phyloP scores from a whole-genome alignment of 1,139 yeast genomes.

The Trichomonascaceae sp. region DNA sequence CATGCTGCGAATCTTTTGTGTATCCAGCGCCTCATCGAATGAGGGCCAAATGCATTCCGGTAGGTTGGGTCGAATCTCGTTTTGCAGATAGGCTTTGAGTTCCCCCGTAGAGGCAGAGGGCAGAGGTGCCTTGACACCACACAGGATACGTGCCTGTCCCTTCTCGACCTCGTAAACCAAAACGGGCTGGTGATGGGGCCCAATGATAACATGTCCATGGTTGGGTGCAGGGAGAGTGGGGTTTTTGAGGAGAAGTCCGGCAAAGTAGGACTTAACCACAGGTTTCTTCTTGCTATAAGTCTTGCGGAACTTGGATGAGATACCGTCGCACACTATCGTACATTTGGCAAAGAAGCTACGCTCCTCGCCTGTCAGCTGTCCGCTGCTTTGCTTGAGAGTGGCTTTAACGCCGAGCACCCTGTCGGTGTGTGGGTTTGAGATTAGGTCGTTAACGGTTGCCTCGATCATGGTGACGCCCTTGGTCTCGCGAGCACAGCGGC shows the following conservation, averaged over 20 bases:
- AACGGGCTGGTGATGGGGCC: slow-evolving; percentile 65
- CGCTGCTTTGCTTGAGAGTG: slow-evolving; percentile 14
- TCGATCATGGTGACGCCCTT: slow-evolving; percentile 55
- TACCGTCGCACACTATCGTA: slow-evolving; percentile 84
- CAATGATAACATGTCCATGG: slow-evolving; percentile 85
- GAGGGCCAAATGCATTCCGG: slow-evolving; percentile 57
- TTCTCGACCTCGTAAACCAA: slow-evolving; percentile 78
- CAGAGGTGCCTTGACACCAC: slow-evolving; percentile 73
- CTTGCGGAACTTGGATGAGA: slow-evolving; percentile 83
- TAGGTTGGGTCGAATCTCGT: slow-evolving; percentile 50
- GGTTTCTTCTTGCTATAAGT: slow-evolving; percentile 52
- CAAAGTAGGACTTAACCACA: slow-evolving; percentile 65
- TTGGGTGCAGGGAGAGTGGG: slow-evolving; percentile 58
- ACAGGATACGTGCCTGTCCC: slow-evolving; percentile 71
- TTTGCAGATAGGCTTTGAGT: slow-evolving; percentile 44
- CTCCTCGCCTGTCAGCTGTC: slow-evolving; percentile 3
- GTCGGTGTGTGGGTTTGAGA: slow-evolving; percentile 37
- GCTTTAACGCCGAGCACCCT: slow-evolving; percentile 55
- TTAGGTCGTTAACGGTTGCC: slow-evolving; percentile 61
- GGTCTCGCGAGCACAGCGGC: slow-evolving; percentile 56
- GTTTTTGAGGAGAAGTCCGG: slow-evolving; percentile 64
- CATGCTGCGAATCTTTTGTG: slow-evolving; percentile 61
- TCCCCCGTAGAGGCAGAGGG: slow-evolving; percentile 56
- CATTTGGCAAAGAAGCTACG: slow-evolving; percentile 42
- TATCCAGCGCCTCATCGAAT: slow-evolving; percentile 42